Base-by-base conservation (phyloP, 2,329 filamentous ascomycete species). In the Trichoderma hamatum region DNA sequence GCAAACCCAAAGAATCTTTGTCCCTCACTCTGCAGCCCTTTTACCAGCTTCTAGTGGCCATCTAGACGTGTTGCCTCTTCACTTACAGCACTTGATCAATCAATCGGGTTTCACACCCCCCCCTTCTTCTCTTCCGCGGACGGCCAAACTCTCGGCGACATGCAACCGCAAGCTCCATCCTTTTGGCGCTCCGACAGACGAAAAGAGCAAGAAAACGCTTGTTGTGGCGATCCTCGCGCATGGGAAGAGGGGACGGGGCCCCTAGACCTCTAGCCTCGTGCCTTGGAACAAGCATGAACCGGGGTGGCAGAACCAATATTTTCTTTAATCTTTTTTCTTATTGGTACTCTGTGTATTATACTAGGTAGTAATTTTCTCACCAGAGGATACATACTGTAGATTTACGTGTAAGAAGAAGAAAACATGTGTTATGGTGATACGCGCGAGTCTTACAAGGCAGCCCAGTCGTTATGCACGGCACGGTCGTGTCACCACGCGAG, bases 101-200 rank as follows among this genome's bases (percentile, higher is more conserved):
- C 13, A 19, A 9, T 26, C 11, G 5, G 5, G n/a, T 39, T 32
- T 32, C 52, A 26, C 32, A 2, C 30, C 36, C 32, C 52, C 28
- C 63, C 66, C 43, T 32, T 66, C 58, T 69, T 32, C 32, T 43
- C 69, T 58, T 69, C 58, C 61, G 49, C 61, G 21, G 30, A 63
- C 72, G 72, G 72, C 67, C 67, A 67, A 70, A 71, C 70, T 70
- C 72, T 73, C 72, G 72, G 72, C 70, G 71, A 64, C 71, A 73
- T 73, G 71, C 71, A 69, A 49, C 51, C 63, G 43, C 30, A 58
- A 51, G 32, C 55, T 70, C 52, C 56, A 21, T 36, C 56, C 24
- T 30, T n/a, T 60, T 13, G 24, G 24, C 54, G 30, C 61, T 60
- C 30, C 59, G 28, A 43, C 54, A 43, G 30, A 21, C 49, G 30